Evolutionary conservation across 768 basidiomycete genomes (phyloP).

Genomic region (Kwoniella sp.): DNA sequence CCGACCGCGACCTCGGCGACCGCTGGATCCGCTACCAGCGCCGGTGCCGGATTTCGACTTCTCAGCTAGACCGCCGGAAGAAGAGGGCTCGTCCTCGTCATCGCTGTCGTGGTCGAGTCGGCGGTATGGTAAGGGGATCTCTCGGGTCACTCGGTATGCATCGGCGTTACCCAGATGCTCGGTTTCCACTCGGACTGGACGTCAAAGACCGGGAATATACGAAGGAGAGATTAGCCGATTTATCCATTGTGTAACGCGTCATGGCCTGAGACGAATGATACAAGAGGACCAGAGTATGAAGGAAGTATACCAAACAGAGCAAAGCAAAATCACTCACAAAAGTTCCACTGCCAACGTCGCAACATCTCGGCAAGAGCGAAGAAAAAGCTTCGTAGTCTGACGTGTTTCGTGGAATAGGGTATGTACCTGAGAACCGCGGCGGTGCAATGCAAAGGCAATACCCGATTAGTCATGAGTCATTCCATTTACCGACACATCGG

Average conservation of each 20-base stretch:
- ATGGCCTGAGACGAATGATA: no score
- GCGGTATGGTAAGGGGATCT: conserved; percentile 82
- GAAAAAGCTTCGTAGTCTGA: conserved; percentile 68
- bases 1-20: neutral
- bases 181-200: conserved; percentile 77
- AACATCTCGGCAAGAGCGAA: conserved; percentile 73
- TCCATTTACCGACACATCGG: neutral
- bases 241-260: no score
- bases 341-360: conserved; percentile 87
- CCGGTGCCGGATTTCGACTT: neutral
- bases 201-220: no score
- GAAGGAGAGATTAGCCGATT: no score
- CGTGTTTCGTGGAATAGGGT: conserved; percentile 60
- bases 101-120: conserved; percentile 58
- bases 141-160: conserved; percentile 79
- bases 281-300: no score
- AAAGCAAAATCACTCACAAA: conserved; percentile 74
- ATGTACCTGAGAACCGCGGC: no score
- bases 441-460: no score
- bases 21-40: neutral
- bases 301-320: no score
- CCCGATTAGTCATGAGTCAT: neutral
- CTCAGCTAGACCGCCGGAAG: neutral
- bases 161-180: conserved; percentile 92
- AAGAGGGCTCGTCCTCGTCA: conserved; percentile 31